Conservation (phyloP, 768 basidiomycete species). For the Macrolepiota albuminosa region DNA sequence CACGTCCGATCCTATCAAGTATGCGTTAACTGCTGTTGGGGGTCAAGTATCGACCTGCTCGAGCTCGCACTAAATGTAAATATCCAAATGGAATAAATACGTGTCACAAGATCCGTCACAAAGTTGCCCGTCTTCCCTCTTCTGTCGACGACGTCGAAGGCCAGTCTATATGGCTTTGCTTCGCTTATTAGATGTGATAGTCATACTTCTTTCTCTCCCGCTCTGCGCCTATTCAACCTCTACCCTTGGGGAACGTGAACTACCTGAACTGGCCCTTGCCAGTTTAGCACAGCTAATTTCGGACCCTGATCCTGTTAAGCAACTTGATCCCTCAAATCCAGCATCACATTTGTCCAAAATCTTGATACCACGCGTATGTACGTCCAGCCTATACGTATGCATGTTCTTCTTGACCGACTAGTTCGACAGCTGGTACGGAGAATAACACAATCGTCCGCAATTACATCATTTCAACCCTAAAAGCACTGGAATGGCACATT, state of each 20-base stretch:
- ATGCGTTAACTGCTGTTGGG: background rate
- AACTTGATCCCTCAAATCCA: slow-evolving; percentile 61
- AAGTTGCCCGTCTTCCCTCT: background rate
- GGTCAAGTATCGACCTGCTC: background rate
- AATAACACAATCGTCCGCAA: slow-evolving; percentile 81
- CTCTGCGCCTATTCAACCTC: slow-evolving; percentile 29
- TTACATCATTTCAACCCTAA: slow-evolving; percentile 72
- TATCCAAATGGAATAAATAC: too few species aligned
- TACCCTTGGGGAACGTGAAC: slow-evolving; percentile 34
- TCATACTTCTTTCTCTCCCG: slow-evolving; percentile 25
- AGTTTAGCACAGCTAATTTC: slow-evolving; percentile 48
- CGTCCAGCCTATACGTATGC: slow-evolving; percentile 21
- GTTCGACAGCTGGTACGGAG: slow-evolving; percentile 53
- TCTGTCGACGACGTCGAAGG: background rate
- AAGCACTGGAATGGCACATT: slow-evolving; percentile 77
- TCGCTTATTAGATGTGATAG: slow-evolving; percentile 18
- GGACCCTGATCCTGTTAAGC: slow-evolving; percentile 60
- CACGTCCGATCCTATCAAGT: background rate
- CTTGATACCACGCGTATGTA: slow-evolving; percentile 80
- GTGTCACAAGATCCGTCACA: background rate
- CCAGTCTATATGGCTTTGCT: slow-evolving; percentile 7
- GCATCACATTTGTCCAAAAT: slow-evolving; percentile 76
- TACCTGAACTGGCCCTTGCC: slow-evolving; percentile 41
- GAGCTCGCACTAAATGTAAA: too few species aligned
- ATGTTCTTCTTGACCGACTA: slow-evolving; percentile 5